These are phyloP conservation scores for Scedosporium aurantiacum DNA, from an alignment of 2,329 filamentous ascomycete species.

Conservation along the genomic window DNA sequence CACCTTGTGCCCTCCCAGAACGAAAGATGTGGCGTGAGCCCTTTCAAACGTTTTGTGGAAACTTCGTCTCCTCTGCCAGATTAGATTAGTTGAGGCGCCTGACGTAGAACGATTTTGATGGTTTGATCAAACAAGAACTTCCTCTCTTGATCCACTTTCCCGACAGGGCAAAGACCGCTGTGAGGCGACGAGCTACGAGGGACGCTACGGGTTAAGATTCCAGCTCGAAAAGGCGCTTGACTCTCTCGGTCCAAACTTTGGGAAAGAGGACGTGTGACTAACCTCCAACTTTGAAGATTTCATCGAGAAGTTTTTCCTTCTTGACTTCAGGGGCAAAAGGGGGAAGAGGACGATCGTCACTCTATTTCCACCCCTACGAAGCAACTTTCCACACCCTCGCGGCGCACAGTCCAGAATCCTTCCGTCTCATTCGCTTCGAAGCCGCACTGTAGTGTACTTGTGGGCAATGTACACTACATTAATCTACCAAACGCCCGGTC, in stretches of 20 bases:
- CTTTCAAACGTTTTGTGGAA: not conserved
- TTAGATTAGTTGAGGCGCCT: not conserved
- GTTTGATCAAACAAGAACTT: not conserved
- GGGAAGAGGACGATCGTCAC: not conserved
- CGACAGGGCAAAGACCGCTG: too few relatives aligned
- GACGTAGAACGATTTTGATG: not conserved
- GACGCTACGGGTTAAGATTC: too few relatives aligned
- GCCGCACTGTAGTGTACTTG: not conserved
- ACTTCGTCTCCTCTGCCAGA: not conserved
- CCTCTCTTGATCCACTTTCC: not conserved
- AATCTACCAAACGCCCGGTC: not conserved
- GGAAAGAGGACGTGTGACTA: not conserved
- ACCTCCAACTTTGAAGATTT: not conserved
- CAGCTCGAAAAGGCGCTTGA: not conserved
- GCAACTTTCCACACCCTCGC: not conserved
- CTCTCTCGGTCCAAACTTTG: not conserved
- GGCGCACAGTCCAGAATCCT: not conserved
- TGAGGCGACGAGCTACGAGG: too few relatives aligned
- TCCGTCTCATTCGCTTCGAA: not conserved
- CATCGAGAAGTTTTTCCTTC: not conserved
- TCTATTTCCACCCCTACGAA: not conserved
- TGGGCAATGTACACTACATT: not conserved
- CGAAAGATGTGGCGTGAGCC: too few relatives aligned
- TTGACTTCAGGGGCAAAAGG: not conserved
- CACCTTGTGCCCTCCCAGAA: too few relatives aligned